These are phyloP conservation scores for Cinnamomum chago DNA, from an alignment of 164 flowering plant species.

Conservation along the genomic window DNA sequence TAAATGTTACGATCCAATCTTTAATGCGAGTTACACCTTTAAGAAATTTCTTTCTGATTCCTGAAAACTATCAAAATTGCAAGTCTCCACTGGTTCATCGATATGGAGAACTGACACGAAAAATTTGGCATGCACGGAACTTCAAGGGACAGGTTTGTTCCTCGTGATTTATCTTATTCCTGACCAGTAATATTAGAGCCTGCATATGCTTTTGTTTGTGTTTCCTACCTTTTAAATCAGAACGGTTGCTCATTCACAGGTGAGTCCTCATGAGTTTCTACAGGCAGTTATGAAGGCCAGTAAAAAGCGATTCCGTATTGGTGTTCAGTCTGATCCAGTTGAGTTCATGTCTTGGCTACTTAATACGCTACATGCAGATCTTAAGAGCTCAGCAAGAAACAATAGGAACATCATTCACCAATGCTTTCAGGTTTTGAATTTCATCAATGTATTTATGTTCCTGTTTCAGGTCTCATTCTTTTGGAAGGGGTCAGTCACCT, in stretches of 20 bases:
- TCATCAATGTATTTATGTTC: background rate
- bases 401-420: conserved; percentile 64
- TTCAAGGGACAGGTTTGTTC: conserved; percentile 91
- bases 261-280: conserved; percentile 95
- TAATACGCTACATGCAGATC: conserved; percentile 78
- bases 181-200: background rate
- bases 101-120: conserved; percentile 93
- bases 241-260: conserved; percentile 43
- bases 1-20: conserved; percentile 92
- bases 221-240: background rate
- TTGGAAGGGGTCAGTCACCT: too few relatives aligned
- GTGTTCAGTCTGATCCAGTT: conserved; percentile 92
- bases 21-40: conserved; percentile 96
- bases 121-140: conserved; percentile 96
- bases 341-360: conserved; percentile 99
- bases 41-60: conserved; percentile 92
- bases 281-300: conserved; percentile 98
- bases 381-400: conserved; percentile 46
- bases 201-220: background rate
- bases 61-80: conserved; percentile 77
- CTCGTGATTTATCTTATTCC: background rate
- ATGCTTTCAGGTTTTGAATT: conserved; percentile 78
- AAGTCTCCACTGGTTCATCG: conserved; percentile 93
- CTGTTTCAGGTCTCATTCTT: background rate
- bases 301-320: conserved; percentile 79